A percentile compares a stretch with the other conserved stretches of the same genome.
Conservation (phyloP, 495 filamentous ascomycete genomes). For the Glutinoglossum americanum region DNA sequence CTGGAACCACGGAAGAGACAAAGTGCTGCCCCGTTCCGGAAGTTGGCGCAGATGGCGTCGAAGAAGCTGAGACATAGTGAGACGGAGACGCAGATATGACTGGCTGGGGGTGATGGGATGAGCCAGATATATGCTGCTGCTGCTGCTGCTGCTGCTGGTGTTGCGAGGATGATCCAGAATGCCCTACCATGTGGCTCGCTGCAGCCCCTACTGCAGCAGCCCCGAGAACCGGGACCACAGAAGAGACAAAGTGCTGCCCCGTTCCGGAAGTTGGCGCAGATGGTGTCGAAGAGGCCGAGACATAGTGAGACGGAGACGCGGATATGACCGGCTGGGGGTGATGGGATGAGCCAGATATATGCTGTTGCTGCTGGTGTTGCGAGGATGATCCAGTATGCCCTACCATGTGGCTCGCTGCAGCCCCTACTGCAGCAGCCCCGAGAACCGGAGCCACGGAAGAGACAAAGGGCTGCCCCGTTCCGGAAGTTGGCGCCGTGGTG, state of each 20-base stretch:
- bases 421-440: constrained; percentile 24
- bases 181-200: constrained; percentile 25
- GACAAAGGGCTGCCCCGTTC: constrained; percentile 5
- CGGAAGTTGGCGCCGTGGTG: constrained; percentile 1
- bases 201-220: constrained; percentile 26
- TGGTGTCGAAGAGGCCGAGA: background rate
- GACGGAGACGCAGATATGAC: background rate
- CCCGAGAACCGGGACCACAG: constrained; percentile 18
- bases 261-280: background rate
- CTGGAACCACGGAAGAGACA: constrained; percentile 12
- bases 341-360: constrained; percentile 6
- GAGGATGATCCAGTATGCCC: constrained; percentile 13
- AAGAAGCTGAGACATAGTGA: background rate
- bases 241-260: constrained; percentile 9
- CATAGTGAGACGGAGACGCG: background rate
- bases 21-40: constrained; percentile 5
- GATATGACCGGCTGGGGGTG: background rate
- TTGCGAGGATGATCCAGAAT: constrained; percentile 10
- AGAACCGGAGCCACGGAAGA: constrained; percentile 17
- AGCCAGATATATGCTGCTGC: constrained; percentile 11
- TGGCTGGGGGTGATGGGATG: background rate
- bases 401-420: constrained; percentile 28
- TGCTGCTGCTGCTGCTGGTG: too few species aligned
- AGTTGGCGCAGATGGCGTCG: constrained; percentile 1
- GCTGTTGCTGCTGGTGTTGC: constrained; percentile 11